Evolutionary conservation across 306 rosid genomes (phyloP), one percentile per base, ranked within the genome.

Genomic region (Quercus cerris): DNA sequence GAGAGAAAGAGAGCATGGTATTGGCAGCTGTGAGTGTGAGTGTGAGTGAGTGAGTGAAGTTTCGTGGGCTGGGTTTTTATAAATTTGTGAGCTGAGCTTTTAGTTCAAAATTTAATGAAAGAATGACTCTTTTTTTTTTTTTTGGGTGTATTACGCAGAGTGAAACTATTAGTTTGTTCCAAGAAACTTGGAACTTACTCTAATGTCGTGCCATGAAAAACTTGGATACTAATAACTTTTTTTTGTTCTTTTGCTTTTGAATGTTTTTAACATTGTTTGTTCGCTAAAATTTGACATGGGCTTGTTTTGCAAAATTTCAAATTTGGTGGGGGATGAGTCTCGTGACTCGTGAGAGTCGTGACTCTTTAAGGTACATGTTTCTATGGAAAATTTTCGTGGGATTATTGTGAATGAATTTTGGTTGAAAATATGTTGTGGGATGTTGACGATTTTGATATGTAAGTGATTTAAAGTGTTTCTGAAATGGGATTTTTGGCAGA

Each of bases 61-160:
- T 52, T 71, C 77, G 58, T 87, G 92, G 86, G 81, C 73, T 83
- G 76, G 71, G 70, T 82, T 85, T 75, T 19, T 52, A 38, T 38
- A 38, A 38, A 38, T 38, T 38, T 38, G 11, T 38, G 46, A 8
- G 11, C 46, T 38, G 0, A 38, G 11, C 2, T 38, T 38, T 38
- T 38, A 38, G 44, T 7, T 38, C 46, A 38, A 38, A 38, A 38
- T 38, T 38, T 38, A 38, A 38, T 38, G 46, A 38, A 38, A 38
- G 46, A 38, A 38, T 38, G 11, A 8, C 46, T 38, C 46, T 0
- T 38, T 2, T 7, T 38, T 38, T 38, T 38, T 38, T 38, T 38
- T 8, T 25, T 38, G 8, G 3, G 11, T 8, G 11, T 38, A 38
- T 11, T 62, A 46, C 18, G 14, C 75, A 63, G 74, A 68, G 58